Evolutionary conservation across 2,329 filamentous ascomycete species (phyloP), one percentile per base, ranked within the genome.

Genomic region (Colletotrichum sp.): DNA sequence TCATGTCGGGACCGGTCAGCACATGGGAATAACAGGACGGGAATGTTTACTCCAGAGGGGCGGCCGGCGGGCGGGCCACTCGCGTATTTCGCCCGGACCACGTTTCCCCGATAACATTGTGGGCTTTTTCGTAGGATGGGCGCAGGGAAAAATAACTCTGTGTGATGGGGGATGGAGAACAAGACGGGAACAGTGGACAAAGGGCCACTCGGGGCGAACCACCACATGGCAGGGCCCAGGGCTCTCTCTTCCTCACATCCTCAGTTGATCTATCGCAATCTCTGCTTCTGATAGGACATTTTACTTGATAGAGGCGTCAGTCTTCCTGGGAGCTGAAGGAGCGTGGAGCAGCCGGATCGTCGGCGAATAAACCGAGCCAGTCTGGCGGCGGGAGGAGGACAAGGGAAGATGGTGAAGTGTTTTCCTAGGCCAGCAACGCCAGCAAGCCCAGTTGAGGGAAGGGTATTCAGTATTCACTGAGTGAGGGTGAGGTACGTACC

Each of bases 321-420:
- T 18, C 18, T 26, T 30, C 59, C 59, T 62, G 62, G 44, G 36
- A 65, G 36, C 62, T 32, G 49, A 71, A 55, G 7, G 13, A 36
- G 7, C 8, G 52, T 52, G 55, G 65, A 62, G 21, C n/a, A 6
- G 32, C 30, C 64, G 71, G 70, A 59, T 30, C 59, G 15, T 62
- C 70, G 74, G 70, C 74, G 65, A 76, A 52, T 69, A 65, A 69
- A 68, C 64, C 73, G 49, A 69, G 57, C 70, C 73, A 73, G 18
- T 60, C 44, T 39, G n/a, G 49, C 59, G 16, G 57, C 57, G 64
- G 44, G n/a, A 21, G n/a, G 44, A 52, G n/a, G 44, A 52, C 44
- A 52, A 52, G 44, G 44, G 44, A 24, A 24, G 10, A 21, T 21
- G n/a, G 44, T 52, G 44, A 52, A 52, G 44, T 52, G 44, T 52